Evolutionary conservation across 2,329 filamentous ascomycete genomes (phyloP).

Genomic region (Alternaria tenuissima): DNA sequence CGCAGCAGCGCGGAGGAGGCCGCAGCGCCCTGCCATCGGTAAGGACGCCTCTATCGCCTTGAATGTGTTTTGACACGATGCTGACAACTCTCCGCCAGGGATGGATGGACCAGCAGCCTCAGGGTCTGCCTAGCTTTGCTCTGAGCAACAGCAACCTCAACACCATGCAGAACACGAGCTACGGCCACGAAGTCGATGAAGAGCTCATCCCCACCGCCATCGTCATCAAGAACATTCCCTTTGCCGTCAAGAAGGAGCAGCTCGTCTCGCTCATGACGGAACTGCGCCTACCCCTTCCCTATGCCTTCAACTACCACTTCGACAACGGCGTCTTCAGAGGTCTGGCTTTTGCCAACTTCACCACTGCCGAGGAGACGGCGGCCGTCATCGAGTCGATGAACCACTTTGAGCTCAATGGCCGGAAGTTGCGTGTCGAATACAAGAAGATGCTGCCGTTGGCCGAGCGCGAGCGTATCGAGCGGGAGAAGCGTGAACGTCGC

Average conservation of each 20-base stretch:
- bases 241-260: conserved; percentile 97
- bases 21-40: conserved; percentile 74
- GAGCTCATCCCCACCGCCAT: conserved; percentile 98
- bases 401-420: conserved; percentile 91
- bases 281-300: conserved; percentile 90
- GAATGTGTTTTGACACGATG: background rate
- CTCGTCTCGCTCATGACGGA: conserved; percentile 93
- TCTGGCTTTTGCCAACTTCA: conserved; percentile 97
- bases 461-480: conserved; percentile 93
- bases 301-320: conserved; percentile 99
- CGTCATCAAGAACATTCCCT: conserved; percentile 99
- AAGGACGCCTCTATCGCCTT: conserved; percentile 46
- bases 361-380: conserved; percentile 90
- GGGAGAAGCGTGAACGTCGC: conserved; percentile 94
- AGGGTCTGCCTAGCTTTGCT: conserved; percentile 53
- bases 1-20: conserved; percentile 60
- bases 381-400: conserved; percentile 94
- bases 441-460: conserved; percentile 99
- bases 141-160: conserved; percentile 48
- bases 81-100: conserved; percentile 54
- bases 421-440: conserved; percentile 95
- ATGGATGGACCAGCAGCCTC: conserved; percentile 65
- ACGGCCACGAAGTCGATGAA: conserved; percentile 68
- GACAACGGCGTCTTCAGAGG: conserved; percentile 97
- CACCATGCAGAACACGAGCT: conserved; percentile 52